A percentile compares a stretch with the other conserved stretches of the same genome.
These are phyloP conservation scores for Coprinellus micaceus DNA, from an alignment of 768 basidiomycete genomes.

Conservation along the genomic window DNA sequence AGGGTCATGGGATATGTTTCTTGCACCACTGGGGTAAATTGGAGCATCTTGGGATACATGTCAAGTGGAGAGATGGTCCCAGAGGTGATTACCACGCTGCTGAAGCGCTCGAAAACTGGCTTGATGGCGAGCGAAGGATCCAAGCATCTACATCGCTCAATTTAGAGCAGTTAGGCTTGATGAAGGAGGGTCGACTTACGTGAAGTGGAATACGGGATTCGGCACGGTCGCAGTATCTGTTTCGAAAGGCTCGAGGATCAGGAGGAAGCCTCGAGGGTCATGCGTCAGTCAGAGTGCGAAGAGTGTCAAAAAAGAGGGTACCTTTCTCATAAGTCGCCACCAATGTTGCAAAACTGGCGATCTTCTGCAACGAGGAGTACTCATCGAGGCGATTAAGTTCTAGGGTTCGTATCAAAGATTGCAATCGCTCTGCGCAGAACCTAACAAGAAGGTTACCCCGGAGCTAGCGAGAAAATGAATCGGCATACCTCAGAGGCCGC, in stretches of 20 bases:
- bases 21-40: constrained; percentile 94
- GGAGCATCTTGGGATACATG: constrained; percentile 99
- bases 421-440: constrained; percentile 94
- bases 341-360: constrained; percentile 92
- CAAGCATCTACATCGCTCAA: constrained; percentile 63
- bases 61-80: constrained; percentile 98
- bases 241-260: constrained; percentile 97
- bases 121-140: constrained; percentile 97
- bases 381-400: constrained; percentile 90
- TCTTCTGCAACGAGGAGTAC: constrained; percentile 87
- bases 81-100: constrained; percentile 96
- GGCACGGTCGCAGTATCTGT: constrained; percentile 98
- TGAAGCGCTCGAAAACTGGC: constrained; percentile 97
- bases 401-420: constrained; percentile 89
- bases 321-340: constrained; percentile 99
- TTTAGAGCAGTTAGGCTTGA: constrained; percentile 10
- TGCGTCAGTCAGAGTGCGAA: too few species aligned
- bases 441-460: constrained; percentile 36
- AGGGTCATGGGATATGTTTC: constrained; percentile 98
- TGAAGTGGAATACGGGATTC: constrained; percentile 97
- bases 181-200: constrained; percentile 40
- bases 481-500: constrained; percentile 74
- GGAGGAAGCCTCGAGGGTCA: constrained; percentile 79
- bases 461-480: neutral
- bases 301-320: constrained; percentile 19